These are phyloP conservation scores for Coemansia sp. DNA, from an alignment of 192 early-diverging fungal genomes.

Conservation along the genomic window DNA sequence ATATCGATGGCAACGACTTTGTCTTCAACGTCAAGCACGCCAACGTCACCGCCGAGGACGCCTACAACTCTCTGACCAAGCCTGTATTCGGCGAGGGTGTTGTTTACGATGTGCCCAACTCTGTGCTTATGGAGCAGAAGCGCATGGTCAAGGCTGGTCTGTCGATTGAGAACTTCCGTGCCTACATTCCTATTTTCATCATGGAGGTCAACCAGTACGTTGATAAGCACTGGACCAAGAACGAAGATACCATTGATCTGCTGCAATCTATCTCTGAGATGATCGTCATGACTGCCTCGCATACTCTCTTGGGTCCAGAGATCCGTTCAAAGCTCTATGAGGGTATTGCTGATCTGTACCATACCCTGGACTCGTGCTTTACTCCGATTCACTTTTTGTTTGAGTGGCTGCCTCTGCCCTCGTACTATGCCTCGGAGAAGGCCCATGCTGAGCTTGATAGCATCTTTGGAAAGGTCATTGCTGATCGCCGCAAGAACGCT, in stretches of 20 bases:
- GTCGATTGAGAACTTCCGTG: conserved; percentile 78
- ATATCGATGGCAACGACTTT: conserved; percentile 93
- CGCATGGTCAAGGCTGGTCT: conserved; percentile 95
- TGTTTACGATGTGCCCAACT: conserved; percentile 93
- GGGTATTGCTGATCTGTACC: conserved; percentile 85
- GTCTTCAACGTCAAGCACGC: conserved; percentile 90
- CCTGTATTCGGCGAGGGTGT: conserved; percentile 94
- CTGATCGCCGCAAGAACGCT: conserved; percentile 61
- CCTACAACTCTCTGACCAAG: conserved; percentile 89
- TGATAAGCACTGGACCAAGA: conserved; percentile 56
- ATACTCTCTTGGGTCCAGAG: conserved; percentile 92
- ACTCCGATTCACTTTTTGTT: conserved; percentile 94
- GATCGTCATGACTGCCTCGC: conserved; percentile 91
- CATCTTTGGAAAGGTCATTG: conserved; percentile 77
- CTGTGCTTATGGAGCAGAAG: conserved; percentile 98
- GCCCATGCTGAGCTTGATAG: conserved; percentile 80
- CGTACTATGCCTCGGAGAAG: conserved; percentile 78
- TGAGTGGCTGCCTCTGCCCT: conserved; percentile 83
- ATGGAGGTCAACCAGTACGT: conserved; percentile 81
- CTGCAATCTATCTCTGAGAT: conserved; percentile 82
- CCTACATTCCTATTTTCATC: conserved; percentile 83
- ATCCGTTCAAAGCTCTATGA: conserved; percentile 80
- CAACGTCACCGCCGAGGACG: conserved; percentile 84
- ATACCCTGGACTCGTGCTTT: conserved; percentile 92
- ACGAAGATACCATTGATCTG: conserved; percentile 60